Percentiles rank a stretch among this genome's conserved stretches.
Evolutionary conservation across 257 asterid species (phyloP).

Genomic region (Lavandula angustifolia): DNA sequence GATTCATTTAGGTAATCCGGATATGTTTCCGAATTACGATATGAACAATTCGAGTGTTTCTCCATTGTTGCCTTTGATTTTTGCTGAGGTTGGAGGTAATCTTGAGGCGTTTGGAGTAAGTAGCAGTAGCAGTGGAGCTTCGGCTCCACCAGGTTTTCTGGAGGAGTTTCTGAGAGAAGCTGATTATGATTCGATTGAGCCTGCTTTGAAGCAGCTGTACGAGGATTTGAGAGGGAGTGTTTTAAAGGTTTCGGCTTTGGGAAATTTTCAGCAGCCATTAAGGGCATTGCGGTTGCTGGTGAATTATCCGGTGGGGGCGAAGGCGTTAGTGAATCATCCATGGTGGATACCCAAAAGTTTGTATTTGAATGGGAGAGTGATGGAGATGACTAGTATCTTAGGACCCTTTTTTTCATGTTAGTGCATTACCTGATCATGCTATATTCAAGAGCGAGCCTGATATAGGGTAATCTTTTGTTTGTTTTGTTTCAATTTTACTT

Average conservation of each 20-base stretch:
- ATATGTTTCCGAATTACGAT: conserved; percentile 72
- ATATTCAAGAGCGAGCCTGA: conserved; percentile 90
- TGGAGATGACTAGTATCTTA: conserved; percentile 92
- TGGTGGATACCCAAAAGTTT: conserved; percentile 90
- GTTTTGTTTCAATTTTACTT: conserved; percentile 12
- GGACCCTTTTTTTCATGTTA: conserved; percentile 95
- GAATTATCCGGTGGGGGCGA: conserved; percentile 75
- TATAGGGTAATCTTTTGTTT: conserved; percentile 69
- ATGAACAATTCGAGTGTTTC: conserved; percentile 45
- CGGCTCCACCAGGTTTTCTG: conserved; percentile 68
- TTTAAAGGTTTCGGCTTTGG: conserved; percentile 80
- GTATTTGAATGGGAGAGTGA: conserved; percentile 87
- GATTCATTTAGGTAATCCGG: conserved; percentile 80
- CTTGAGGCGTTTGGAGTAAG: conserved; percentile 63
- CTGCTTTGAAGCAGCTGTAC: conserved; percentile 72
- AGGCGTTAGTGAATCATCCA: conserved; percentile 80
- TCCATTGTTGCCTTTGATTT: conserved; percentile 68
- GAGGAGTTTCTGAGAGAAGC: conserved; percentile 82
- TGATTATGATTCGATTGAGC: conserved; percentile 82
- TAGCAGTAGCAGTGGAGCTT: conserved; percentile 43
- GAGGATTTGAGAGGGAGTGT: conserved; percentile 95
- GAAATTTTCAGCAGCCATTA: conserved; percentile 91
- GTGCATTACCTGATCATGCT: conserved; percentile 86
- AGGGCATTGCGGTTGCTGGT: conserved; percentile 72
- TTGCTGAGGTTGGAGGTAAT: conserved; percentile 63